Evolutionary conservation across 1,284 basidiomycete species (phyloP).

Genomic region (Microbotryum intermedium): DNA sequence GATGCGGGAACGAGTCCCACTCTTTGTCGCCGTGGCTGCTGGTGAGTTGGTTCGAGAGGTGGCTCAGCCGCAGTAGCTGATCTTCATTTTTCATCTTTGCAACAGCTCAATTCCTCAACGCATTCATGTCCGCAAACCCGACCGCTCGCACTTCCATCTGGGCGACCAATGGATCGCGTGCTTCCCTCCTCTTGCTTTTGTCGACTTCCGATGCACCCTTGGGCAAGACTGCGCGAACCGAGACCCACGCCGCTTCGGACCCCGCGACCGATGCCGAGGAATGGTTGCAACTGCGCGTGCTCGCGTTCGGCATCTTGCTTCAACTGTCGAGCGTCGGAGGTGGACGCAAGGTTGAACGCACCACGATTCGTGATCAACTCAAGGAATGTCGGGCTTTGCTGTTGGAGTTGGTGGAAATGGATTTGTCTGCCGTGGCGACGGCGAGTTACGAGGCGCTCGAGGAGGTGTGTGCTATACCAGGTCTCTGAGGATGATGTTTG

Average conservation of each 20-base stretch:
- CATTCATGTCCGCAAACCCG: slow-evolving; percentile 21
- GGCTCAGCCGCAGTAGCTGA: no score
- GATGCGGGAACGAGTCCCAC: slow-evolving; percentile 15
- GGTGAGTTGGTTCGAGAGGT: slow-evolving; percentile 6
- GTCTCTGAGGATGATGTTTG: neutral
- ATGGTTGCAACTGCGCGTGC: slow-evolving; percentile 22
- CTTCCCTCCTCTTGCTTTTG: slow-evolving; percentile 20
- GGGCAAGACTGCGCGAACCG: neutral
- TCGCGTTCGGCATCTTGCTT: slow-evolving; percentile 29
- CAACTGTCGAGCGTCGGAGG: slow-evolving; percentile 23
- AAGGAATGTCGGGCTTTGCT: slow-evolving; percentile 9
- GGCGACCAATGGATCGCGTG: slow-evolving; percentile 7
- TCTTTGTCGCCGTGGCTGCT: slow-evolving; percentile 25
- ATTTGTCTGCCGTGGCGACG: neutral
- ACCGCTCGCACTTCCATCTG: slow-evolving; percentile 9
- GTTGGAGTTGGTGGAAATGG: slow-evolving; percentile 8
- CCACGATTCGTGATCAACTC: slow-evolving; percentile 7
- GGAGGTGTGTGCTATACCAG: slow-evolving; percentile 5
- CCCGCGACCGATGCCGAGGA: slow-evolving; percentile 4
- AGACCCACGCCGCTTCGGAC: neutral
- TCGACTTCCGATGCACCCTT: slow-evolving; percentile 1
- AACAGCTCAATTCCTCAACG: slow-evolving; percentile 25
- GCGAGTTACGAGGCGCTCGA: slow-evolving; percentile 12
- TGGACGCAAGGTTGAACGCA: slow-evolving; percentile 10
- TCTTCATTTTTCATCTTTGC: neutral